phyloP scores from a whole-genome alignment of 441 rosid species.

The Bruguiera hainesii region DNA sequence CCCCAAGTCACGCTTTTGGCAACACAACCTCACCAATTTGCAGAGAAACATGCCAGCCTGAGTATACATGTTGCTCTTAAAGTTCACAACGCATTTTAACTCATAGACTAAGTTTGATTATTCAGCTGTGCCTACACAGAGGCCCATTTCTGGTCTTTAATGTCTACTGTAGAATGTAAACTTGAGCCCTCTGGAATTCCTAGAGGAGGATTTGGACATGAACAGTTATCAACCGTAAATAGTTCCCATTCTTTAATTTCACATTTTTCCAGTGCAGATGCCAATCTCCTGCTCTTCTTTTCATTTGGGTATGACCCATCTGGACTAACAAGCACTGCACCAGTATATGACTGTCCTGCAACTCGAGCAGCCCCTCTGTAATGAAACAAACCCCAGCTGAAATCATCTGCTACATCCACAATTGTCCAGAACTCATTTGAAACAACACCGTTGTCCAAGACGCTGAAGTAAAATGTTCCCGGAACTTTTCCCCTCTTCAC shows the following conservation, averaged over 20 bases:
- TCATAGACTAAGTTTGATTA: constrained; percentile 1
- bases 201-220: constrained; percentile 67
- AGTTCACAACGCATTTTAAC: not conserved
- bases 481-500: constrained; percentile 69
- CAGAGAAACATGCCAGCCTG: not conserved
- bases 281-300: constrained; percentile 40
- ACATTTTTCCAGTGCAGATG: constrained; percentile 59
- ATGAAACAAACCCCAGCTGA: constrained; percentile 88
- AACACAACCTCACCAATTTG: not conserved
- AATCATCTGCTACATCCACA: constrained; percentile 72
- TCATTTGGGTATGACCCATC: constrained; percentile 68
- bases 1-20: not conserved
- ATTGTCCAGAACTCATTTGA: constrained; percentile 90
- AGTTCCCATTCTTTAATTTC: constrained; percentile 88
- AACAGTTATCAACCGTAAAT: constrained; percentile 66
- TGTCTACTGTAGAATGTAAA: constrained; percentile 45
- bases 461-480: constrained; percentile 72
- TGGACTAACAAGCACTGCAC: constrained; percentile 84
- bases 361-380: constrained; percentile 85
- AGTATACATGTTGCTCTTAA: not conserved
- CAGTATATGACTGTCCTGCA: constrained; percentile 85
- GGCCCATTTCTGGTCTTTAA: constrained; percentile 22
- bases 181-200: constrained; percentile 74
- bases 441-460: constrained; percentile 87
- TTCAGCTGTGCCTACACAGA: constrained; percentile 12